Conservation (phyloP, 331 rosid genomes). For the Prunus yedoensis region DNA sequence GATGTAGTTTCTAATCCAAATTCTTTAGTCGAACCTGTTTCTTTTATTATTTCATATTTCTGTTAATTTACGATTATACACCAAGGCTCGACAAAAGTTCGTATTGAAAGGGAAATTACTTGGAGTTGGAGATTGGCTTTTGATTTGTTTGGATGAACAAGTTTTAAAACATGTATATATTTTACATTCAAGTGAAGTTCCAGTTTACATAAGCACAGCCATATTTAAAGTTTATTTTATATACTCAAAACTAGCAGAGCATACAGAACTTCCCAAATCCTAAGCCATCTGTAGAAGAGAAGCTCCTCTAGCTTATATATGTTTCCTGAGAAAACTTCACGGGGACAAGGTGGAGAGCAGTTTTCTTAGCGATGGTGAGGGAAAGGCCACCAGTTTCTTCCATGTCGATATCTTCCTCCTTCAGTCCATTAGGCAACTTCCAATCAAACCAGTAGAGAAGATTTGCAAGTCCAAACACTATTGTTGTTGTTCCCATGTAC, state of each 20-base stretch:
- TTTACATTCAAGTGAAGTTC: too few relatives aligned
- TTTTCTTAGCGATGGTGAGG: conserved; percentile 40
- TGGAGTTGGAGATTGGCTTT: too few relatives aligned
- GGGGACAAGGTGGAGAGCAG: conserved; percentile 39
- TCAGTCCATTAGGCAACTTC: conserved; percentile 44
- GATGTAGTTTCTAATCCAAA: background rate
- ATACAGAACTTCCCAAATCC: too few relatives aligned
- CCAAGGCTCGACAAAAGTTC: background rate
- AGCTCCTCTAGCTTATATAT: background rate
- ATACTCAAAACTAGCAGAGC: too few relatives aligned
- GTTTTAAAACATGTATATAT: too few relatives aligned
- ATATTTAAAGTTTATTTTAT: too few relatives aligned
- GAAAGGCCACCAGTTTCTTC: conserved; percentile 37
- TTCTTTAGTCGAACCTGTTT: background rate
- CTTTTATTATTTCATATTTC: background rate
- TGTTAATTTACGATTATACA: background rate
- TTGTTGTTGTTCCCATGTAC: conserved; percentile 23
- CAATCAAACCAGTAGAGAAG: conserved; percentile 40
- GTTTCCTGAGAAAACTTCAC: background rate
- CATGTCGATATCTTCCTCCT: conserved; percentile 40
- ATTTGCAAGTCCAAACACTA: conserved; percentile 41
- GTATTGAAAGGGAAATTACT: background rate
- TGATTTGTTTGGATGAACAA: too few relatives aligned
- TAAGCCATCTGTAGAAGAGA: background rate
- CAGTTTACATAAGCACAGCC: too few relatives aligned